Percentiles rank a stretch among this genome's conserved stretches.
Conservation (phyloP, 805 yeast species). For the Danielozyma ontarioensis region DNA sequence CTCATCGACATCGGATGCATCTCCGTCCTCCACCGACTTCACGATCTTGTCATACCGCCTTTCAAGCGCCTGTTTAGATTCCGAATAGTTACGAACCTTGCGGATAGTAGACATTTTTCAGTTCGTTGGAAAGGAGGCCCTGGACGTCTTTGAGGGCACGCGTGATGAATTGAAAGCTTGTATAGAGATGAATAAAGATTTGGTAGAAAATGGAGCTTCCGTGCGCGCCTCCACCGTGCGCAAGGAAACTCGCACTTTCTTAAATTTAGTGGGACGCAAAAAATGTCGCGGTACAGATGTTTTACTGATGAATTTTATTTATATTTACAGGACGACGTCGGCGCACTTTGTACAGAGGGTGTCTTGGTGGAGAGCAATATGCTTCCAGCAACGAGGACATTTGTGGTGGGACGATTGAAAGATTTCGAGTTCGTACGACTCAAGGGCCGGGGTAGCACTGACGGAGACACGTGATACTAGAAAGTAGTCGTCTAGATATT, state of each 20-base stretch:
- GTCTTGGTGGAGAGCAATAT: constrained; percentile 45
- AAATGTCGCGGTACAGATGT: no score
- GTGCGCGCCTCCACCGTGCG: no score
- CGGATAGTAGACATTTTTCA: not conserved
- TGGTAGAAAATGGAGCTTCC: no score
- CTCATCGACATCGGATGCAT: not conserved
- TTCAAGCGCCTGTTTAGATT: not conserved
- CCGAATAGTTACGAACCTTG: not conserved
- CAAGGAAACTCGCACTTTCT: no score
- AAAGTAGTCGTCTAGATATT: constrained; percentile 40
- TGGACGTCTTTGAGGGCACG: no score
- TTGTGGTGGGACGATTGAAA: constrained; percentile 46
- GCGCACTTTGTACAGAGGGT: no score
- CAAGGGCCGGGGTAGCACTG: no score
- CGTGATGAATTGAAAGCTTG: no score
- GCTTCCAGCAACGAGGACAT: constrained; percentile 96
- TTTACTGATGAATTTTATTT: no score
- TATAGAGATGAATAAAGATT: no score
- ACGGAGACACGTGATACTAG: constrained; percentile 55
- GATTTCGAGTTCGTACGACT: constrained; percentile 33
- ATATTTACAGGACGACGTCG: no score
- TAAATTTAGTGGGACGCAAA: no score
- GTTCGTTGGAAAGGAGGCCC: not conserved
- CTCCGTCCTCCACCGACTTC: not conserved
- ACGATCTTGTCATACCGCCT: not conserved